Evolutionary conservation across 2,329 filamentous ascomycete species (phyloP), one percentile per base, ranked within the genome.

Genomic region (Alternaria hordeiaustralica): DNA sequence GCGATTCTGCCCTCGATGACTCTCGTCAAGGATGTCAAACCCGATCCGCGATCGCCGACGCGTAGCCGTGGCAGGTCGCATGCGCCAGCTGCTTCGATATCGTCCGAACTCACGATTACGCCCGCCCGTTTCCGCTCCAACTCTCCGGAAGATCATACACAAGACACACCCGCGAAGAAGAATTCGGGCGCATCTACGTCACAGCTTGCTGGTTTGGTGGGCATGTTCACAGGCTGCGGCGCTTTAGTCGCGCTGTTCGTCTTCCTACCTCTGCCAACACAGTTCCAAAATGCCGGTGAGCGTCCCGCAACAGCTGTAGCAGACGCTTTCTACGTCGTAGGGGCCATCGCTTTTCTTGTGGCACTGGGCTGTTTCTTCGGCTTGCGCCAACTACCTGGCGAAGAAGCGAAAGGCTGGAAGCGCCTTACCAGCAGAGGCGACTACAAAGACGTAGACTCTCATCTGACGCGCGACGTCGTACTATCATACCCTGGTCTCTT

Each of bases 151-250:
- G 70, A 71, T 7, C 68, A 70, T 9, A 55, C 61, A 12, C 55
- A 44, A 15, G 66, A 64, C 21, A 60, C 60, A 10, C 18, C 47
- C 4, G 53, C 58, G 10, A 73, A 69, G 63, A 74, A 70, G 55
- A 68, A 75, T 45, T 72, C 66, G 4, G 69, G 66, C 7, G 75
- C 78, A 44, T 85, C 86, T 8, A 87, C 87, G 28, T 87, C 87
- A 41, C 85, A 88, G 65, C 86, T 99, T 25, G 95, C 96, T 15
- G 96, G 96, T 0, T 89, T 94, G 55, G 96, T 99, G 6, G 96
- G 96, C 5, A 84, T 97, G 62, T 97, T 96, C 77, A 97, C 96
- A 8, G 96, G 96, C 23, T 93, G 92, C 72, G 96, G 96, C 64
- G 96, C 96, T 13, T 85, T 99, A 6, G 86, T 99, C 5, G 94